Conservation (phyloP, 2,329 filamentous ascomycete genomes). For the Apiospora koreana region DNA sequence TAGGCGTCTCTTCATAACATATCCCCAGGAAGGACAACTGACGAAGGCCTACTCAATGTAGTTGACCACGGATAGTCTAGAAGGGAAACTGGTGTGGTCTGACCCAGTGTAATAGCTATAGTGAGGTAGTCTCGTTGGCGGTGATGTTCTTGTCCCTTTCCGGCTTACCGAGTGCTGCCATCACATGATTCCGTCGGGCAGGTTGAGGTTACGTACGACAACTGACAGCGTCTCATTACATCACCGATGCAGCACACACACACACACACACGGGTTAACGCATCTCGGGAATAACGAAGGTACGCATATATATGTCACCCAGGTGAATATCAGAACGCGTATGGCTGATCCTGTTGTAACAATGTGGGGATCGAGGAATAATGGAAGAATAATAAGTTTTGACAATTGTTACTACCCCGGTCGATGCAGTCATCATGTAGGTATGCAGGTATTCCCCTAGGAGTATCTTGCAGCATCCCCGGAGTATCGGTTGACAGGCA, state of each 20-base stretch:
- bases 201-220: neutral
- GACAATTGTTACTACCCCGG: neutral
- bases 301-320: neutral
- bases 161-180: neutral
- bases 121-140: neutral
- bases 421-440: neutral
- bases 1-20: too few relatives aligned
- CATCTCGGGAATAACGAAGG: neutral
- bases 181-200: neutral
- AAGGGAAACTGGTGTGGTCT: too few relatives aligned
- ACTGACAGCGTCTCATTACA: too few relatives aligned
- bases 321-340: neutral
- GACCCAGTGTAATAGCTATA: too few relatives aligned
- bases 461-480: neutral
- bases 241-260: neutral
- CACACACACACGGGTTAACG: too few relatives aligned
- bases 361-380: neutral
- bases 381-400: neutral
- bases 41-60: too few relatives aligned
- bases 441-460: neutral
- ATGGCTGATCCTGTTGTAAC: too few relatives aligned
- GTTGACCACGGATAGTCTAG: too few relatives aligned
- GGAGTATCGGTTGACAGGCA: neutral
- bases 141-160: neutral
- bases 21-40: too few relatives aligned